phyloP scores from a whole-genome alignment of 2,329 filamentous ascomycete genomes.

The Diplocarpon mali region DNA sequence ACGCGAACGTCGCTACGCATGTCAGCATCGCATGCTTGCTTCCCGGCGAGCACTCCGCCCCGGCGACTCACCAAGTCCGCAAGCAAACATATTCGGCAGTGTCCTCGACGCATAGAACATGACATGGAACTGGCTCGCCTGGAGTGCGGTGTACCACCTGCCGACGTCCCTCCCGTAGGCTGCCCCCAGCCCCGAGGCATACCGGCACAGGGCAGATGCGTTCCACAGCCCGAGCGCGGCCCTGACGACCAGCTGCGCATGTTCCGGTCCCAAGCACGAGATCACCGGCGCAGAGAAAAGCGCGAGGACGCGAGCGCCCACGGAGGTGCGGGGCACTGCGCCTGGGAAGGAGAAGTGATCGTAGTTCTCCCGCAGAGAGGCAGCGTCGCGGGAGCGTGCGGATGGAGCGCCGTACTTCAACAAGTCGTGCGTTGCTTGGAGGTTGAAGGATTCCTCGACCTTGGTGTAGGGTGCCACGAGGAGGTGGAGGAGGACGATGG shows the following conservation, averaged over 20 bases:
- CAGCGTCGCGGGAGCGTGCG: conserved; percentile 28
- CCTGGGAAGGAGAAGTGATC: conserved; percentile 89
- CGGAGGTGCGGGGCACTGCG: conserved; percentile 81
- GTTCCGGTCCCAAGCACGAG: conserved; percentile 40
- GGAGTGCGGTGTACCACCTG: conserved; percentile 70
- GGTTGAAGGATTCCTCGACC: conserved; percentile 96
- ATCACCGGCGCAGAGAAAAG: conserved; percentile 59
- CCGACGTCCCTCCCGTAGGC: conserved; percentile 59
- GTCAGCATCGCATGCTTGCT: conserved; percentile 6
- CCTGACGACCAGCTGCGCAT: conserved; percentile 55
- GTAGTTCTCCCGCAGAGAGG: conserved; percentile 53
- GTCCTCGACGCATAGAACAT: conserved; percentile 88
- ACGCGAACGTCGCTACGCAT: conserved; percentile 51
- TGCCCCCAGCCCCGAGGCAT: conserved; percentile 49
- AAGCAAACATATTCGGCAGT: conserved; percentile 93
- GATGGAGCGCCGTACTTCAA: conserved; percentile 65
- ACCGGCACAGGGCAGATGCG: conserved; percentile 53
- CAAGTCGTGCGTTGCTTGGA: conserved; percentile 89
- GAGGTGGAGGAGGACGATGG: conserved; percentile 57
- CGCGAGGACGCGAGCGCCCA: conserved; percentile 69
- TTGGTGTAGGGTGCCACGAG: conserved; percentile 79
- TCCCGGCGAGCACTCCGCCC: background rate
- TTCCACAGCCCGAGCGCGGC: conserved; percentile 71
- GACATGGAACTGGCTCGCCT: conserved; percentile 81
- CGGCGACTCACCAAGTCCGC: conserved; percentile 59